Base-by-base conservation (phyloP, 1,284 basidiomycete genomes). In the Trametes pubescens region DNA sequence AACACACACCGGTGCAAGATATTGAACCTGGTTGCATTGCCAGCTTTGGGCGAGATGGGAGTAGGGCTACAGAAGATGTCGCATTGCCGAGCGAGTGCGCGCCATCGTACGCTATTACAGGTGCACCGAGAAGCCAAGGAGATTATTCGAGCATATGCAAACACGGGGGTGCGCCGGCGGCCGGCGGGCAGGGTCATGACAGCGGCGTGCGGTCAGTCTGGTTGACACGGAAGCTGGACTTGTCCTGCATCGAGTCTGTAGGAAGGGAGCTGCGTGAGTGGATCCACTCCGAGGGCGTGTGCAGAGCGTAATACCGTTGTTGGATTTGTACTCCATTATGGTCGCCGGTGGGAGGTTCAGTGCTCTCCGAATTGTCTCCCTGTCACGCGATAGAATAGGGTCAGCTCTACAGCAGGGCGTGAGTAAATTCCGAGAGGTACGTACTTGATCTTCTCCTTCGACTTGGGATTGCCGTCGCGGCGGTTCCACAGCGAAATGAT, bases 291-390 rank as follows among this genome's bases (percentile, higher is more conserved):
- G 2, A 2, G 22, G 13, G 24, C 11, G 51, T 9, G 11, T 56
- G 57, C 22, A 24, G n/a, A n/a, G n/a, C 26, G 5, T 43, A 26
- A 8, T 67, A 90, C 92, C 92, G 69, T 91, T 93, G 77, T 94
- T 93, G 10, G 90, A 89, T 77, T 94, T 94, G 74, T 93, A 94
- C 74, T 94, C 92, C 89, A 94, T 89, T 65, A 89, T 82, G 0
- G 90, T 92, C 21, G 84, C 81, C 3, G 84, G 70, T n/a, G 91
- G 86, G 22, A 94, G 80, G 75, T 88, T 86, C 48, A 94, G 79
- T 16, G 89, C 87, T 73, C 77, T 78, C 55, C 87, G 83, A 65
- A 94, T 84, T 0, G 86, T 88, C 70, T 93, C 90, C 75, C 92
- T 93, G 67, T 48, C 1, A 18, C 2, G 22, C 18, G 5, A 47